Evolutionary conservation across 228 moss, liverwort and hornwort species (phyloP).

Genomic region (Sphagnum fallax): DNA sequence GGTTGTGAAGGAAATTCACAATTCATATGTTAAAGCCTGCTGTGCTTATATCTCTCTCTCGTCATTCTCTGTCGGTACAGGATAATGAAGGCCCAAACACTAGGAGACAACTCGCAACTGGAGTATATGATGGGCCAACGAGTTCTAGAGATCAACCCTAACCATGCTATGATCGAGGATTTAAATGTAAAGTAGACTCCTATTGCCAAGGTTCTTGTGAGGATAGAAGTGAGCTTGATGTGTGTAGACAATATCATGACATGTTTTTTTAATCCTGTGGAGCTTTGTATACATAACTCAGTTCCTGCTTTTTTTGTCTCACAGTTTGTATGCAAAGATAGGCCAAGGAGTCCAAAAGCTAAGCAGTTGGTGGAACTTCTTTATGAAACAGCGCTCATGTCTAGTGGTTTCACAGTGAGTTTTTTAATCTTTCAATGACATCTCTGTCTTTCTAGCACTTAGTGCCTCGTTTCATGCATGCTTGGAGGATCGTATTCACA

Average conservation of each 20-base stretch:
- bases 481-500: too few species aligned
- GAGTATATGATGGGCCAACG: constrained; percentile 88
- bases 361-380: constrained; percentile 70
- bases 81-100: constrained; percentile 95
- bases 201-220: neutral
- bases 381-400: constrained; percentile 78
- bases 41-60: neutral
- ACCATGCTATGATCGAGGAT: constrained; percentile 85
- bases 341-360: constrained; percentile 55
- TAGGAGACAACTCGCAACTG: constrained; percentile 78
- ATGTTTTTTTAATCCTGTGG: too few species aligned
- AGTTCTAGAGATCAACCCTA: constrained; percentile 85
- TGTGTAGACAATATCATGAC: too few species aligned
- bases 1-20: too few species aligned
- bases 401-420: constrained; percentile 79
- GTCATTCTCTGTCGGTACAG: constrained; percentile 15
- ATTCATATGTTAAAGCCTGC: too few species aligned
- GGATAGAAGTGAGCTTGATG: too few species aligned
- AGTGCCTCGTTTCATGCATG: too few species aligned
- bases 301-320: neutral
- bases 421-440: neutral
- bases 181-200: constrained; percentile 42
- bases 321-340: constrained; percentile 84
- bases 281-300: too few species aligned
- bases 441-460: too few species aligned